A percentile compares a stretch with the other conserved stretches of the same genome.
These are phyloP conservation scores for Cytospora piceicola DNA, from an alignment of 2,329 filamentous ascomycete genomes.

Conservation along the genomic window DNA sequence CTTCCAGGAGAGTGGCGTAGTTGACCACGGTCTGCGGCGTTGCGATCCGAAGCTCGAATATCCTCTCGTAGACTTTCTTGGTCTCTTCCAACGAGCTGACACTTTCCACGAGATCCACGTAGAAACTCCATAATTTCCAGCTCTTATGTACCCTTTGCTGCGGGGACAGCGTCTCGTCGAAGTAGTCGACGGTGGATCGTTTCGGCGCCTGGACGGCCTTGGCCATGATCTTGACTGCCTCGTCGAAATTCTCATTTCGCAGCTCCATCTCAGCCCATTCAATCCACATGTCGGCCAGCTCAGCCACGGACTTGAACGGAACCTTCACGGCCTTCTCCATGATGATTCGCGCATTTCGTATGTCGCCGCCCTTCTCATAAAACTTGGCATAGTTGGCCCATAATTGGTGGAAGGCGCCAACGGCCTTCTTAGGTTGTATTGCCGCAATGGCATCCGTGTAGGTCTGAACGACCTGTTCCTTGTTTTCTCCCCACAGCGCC, in stretches of 20 bases:
- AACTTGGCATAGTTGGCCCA: conserved; percentile 98
- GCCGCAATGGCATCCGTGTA: conserved; percentile 94
- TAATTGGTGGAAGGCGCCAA: conserved; percentile 90
- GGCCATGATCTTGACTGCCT: conserved; percentile 92
- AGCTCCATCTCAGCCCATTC: conserved; percentile 99
- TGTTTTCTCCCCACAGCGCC: conserved; percentile 93
- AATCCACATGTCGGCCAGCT: conserved; percentile 97
- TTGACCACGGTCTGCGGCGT: conserved; percentile 99
- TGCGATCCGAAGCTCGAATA: conserved; percentile 96
- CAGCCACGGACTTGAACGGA: conserved; percentile 95
- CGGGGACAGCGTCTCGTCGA: conserved; percentile 89
- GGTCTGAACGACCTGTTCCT: conserved; percentile 86
- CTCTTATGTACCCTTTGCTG: conserved; percentile 98
- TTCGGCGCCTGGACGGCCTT: conserved; percentile 98
- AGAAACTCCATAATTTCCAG: conserved; percentile 99
- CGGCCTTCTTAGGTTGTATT: conserved; percentile 90
- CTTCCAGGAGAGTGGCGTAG: conserved; percentile 93
- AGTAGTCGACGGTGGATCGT: conserved; percentile 97
- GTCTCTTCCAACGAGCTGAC: conserved; percentile 91
- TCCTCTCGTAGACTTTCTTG: conserved; percentile 91
- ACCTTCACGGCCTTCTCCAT: conserved; percentile 99
- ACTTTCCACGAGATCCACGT: conserved; percentile 95
- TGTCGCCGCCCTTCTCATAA: conserved; percentile 85
- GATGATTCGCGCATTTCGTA: conserved; percentile 85
- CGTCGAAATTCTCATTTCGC: conserved; percentile 92